Evolutionary conservation across 2,329 filamentous ascomycete species (phyloP).

Genomic region (Thermothelomyces thermophilus): DNA sequence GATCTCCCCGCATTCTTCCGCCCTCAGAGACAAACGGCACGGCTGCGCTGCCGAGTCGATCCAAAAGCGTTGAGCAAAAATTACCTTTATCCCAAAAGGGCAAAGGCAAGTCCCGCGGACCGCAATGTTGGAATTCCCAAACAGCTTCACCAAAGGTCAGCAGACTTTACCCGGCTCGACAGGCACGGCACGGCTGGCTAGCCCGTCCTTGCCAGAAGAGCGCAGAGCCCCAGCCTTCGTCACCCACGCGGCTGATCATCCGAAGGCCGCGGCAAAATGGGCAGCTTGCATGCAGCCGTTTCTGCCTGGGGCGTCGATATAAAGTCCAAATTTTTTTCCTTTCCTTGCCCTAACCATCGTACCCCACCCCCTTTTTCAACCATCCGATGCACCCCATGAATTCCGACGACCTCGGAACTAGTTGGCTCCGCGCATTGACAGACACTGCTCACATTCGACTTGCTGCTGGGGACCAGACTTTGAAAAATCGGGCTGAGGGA

Average conservation of each 20-base stretch:
- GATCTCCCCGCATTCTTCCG: constrained; percentile 1
- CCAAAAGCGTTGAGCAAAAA: constrained; percentile 3
- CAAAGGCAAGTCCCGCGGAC: constrained; percentile 13
- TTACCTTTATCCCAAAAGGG: not conserved
- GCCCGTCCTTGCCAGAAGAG: not conserved
- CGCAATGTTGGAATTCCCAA: constrained; percentile 21
- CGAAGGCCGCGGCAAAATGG: constrained; percentile 14
- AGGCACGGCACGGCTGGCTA: constrained; percentile 23
- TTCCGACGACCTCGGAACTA: constrained; percentile 10
- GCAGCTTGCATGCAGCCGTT: constrained; percentile 20
- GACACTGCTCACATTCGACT: constrained; percentile 1
- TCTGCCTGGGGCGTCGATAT: constrained; percentile 23
- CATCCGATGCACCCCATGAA: constrained; percentile 11
- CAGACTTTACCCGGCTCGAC: constrained; percentile 23
- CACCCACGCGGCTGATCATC: not conserved
- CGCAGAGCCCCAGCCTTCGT: constrained; percentile 3
- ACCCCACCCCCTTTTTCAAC: constrained; percentile 5
- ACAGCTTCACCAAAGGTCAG: constrained; percentile 19
- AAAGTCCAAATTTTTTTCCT: constrained; percentile 12
- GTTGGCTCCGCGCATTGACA: constrained; percentile 14
- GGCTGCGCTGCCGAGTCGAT: too few relatives aligned
- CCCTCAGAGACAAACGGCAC: not conserved
- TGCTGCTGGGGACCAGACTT: constrained; percentile 3
- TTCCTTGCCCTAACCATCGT: not conserved
- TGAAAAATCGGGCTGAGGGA: not conserved